Conservation (phyloP, 495 filamentous ascomycete genomes). For the Aspergillus ellipticus region DNA sequence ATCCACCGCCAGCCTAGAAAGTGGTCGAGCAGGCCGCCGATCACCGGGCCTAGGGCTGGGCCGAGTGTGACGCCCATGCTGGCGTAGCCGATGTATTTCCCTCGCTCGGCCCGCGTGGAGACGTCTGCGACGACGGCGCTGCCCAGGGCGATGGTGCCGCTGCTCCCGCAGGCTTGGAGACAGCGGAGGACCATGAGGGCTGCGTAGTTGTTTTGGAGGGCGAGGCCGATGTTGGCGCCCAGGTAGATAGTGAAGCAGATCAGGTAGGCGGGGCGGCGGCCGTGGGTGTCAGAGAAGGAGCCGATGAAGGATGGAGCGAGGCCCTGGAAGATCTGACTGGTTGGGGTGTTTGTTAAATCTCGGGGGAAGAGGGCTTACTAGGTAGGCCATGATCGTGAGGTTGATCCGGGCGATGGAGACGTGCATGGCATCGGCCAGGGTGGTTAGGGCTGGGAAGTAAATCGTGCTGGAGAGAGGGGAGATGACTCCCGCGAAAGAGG, state of each 20-base stretch:
- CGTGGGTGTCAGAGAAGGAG: slow-evolving; percentile 43
- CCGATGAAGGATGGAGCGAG: slow-evolving; percentile 47
- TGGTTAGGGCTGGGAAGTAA: slow-evolving; percentile 41
- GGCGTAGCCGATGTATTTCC: slow-evolving; percentile 41
- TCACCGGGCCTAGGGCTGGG: slow-evolving; percentile 56
- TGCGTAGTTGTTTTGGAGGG: slow-evolving; percentile 38
- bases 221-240: slow-evolving; percentile 46
- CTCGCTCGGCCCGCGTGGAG: slow-evolving; percentile 40
- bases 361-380: slow-evolving; percentile 21
- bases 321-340: slow-evolving; percentile 45
- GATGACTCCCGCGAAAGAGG: slow-evolving; percentile 27
- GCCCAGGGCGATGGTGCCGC: slow-evolving; percentile 38
- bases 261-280: slow-evolving; percentile 45
- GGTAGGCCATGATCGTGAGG: slow-evolving; percentile 42
- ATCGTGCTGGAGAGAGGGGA: slow-evolving; percentile 43
- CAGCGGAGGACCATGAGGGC: slow-evolving; percentile 48
- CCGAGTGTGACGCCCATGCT: slow-evolving; percentile 32
- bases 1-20: slow-evolving; percentile 67
- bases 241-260: slow-evolving; percentile 42
- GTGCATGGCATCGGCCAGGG: slow-evolving; percentile 32
- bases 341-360: neutral
- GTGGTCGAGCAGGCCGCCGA: slow-evolving; percentile 62
- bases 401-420: slow-evolving; percentile 41
- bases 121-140: slow-evolving; percentile 42
- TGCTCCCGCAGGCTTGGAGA: slow-evolving; percentile 47